Base-by-base conservation (phyloP, 2,329 filamentous ascomycete species). In the Ascochyta fabae region DNA sequence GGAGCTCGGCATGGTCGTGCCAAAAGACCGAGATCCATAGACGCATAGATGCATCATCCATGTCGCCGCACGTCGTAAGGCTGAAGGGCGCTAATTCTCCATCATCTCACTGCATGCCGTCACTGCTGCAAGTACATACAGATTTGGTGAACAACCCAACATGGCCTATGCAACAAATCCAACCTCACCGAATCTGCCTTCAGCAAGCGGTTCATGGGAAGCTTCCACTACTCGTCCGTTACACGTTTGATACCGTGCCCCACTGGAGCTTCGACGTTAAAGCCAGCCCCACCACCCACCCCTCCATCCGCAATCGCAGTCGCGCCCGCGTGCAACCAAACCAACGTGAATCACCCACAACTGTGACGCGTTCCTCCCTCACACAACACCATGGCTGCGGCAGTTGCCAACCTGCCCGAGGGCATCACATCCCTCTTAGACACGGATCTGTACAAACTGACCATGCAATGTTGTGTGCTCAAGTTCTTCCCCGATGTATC, bases 381-480 rank as follows among this genome's bases (percentile, higher is more conserved):
- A 35, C 48, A 48, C 43, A 35, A 34, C 49, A 49, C 6, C 44
- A 75, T 75, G 71, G 67, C 66, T 19, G 42, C 49, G 8, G 41
- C 48, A 36, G 35, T 58, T 6, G 59, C 64, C 4, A 58, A 50
- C 24, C 41, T 74, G 71, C 75, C 78, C 6, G 74, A 75, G 66
- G 74, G 74, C 66, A 60, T 76, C 45, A 67, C 68, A 59, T 82
- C 80, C 3, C 71, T 82, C n/a, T 69, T 83, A 41, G 80, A 83
- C 54, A 83, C 80, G 1, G 87, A 89, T 74, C 77, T 99, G 58
- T 99, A 97, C 85, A 99, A 99, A 78, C 79, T 99, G 77, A 99
- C 95, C 19, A 99, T 99, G 95, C 95, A 99, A 88, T 96, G 75
- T 48, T 77, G 75, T 59, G 89, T 98, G 62, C 84, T 96, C 65